phyloP scores from a whole-genome alignment of 192 early-diverging fungal genomes.

The Glomus cerebriforme region DNA sequence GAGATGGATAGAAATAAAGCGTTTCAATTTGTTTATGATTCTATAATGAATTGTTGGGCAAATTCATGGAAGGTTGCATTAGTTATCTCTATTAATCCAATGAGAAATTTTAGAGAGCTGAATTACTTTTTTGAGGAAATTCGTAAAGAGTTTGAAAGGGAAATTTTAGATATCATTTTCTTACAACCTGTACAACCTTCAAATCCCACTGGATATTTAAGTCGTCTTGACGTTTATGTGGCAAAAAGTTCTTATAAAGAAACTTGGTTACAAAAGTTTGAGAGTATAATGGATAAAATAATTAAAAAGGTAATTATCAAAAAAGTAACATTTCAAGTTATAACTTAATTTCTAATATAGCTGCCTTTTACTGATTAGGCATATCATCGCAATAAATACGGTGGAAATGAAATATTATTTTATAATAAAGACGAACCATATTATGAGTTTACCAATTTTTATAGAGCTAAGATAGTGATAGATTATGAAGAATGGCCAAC shows the following conservation, averaged over 20 bases:
- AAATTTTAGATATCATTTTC: conserved; percentile 7
- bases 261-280: background rate
- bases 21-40: background rate
- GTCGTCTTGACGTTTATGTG: background rate
- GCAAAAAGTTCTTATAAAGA: background rate
- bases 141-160: background rate
- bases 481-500: conserved; percentile 38
- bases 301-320: background rate
- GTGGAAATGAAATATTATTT: conserved; percentile 34
- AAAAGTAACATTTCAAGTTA: background rate
- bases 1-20: background rate
- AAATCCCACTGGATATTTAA: background rate
- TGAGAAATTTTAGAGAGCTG: background rate
- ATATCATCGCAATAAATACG: background rate
- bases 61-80: background rate
- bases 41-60: conserved; percentile 6
- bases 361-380: background rate
- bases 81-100: background rate
- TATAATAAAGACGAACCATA: conserved; percentile 40
- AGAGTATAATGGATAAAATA: background rate
- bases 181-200: background rate
- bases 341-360: background rate
- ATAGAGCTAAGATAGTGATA: conserved; percentile 32
- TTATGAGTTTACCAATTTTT: conserved; percentile 52
- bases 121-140: background rate